phyloP scores from a whole-genome alignment of 1,139 yeast species.

The Pichia sorboxylosa region DNA sequence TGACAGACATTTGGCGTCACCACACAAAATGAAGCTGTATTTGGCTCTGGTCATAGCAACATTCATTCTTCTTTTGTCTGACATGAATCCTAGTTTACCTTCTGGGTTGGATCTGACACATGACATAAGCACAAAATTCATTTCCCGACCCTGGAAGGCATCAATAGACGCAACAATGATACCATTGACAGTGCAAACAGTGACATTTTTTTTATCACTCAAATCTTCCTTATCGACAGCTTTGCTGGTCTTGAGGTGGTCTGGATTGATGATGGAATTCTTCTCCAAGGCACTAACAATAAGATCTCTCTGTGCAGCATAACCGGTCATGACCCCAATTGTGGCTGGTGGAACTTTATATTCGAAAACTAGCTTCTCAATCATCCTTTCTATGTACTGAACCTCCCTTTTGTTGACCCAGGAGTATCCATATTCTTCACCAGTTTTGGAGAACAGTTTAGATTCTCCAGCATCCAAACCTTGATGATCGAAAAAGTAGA shows the following conservation, averaged over 20 bases:
- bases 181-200: constrained; percentile 47
- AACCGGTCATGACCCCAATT: constrained; percentile 61
- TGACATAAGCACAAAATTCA: constrained; percentile 73
- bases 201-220: constrained; percentile 12
- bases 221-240: constrained; percentile 24
- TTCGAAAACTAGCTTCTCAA: constrained; percentile 40
- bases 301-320: constrained; percentile 58
- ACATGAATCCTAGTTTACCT: constrained; percentile 72
- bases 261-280: constrained; percentile 47
- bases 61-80: constrained; percentile 79
- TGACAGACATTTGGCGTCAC: constrained; percentile 40
- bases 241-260: constrained; percentile 31
- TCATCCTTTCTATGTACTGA: constrained; percentile 30
- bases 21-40: constrained; percentile 64
- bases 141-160: constrained; percentile 93
- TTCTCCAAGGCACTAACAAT: constrained; percentile 37
- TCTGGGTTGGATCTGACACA: constrained; percentile 83
- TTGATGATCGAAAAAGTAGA: constrained; percentile 16
- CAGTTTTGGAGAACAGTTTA: constrained; percentile 10
- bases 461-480: constrained; percentile 12
- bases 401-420: constrained; percentile 39
- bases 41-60: constrained; percentile 88
- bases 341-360: constrained; percentile 38
- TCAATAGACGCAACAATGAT: constrained; percentile 76
- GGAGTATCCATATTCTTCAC: constrained; percentile 14